These are phyloP conservation scores for Aspergillus felis DNA, from an alignment of 2,329 filamentous ascomycete species.

Conservation along the genomic window DNA sequence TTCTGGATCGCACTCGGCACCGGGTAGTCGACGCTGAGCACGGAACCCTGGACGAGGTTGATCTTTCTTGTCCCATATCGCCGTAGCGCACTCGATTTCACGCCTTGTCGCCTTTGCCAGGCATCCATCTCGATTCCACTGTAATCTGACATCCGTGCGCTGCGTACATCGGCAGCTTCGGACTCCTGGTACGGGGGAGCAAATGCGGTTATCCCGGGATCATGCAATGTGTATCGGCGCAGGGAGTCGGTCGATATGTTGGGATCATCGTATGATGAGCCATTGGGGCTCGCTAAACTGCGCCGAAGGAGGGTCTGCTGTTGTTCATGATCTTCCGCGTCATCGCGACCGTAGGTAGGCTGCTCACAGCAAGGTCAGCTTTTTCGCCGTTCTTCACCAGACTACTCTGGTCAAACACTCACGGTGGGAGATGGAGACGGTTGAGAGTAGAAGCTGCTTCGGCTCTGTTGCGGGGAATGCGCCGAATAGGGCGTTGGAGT, in stretches of 20 bases:
- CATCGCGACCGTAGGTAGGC: constrained; percentile 7
- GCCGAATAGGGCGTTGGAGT: constrained; percentile 1
- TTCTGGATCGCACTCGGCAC: constrained; percentile 97
- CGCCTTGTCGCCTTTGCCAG: constrained; percentile 71
- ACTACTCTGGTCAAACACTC: not conserved
- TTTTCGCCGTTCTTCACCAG: too few species aligned
- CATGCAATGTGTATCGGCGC: constrained; percentile 30
- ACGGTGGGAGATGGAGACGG: constrained; percentile 1
- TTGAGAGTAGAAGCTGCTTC: constrained; percentile 7
- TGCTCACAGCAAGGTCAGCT: not conserved
- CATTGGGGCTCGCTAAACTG: constrained; percentile 41
- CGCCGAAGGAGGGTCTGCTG: constrained; percentile 25
- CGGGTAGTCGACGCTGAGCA: constrained; percentile 93
- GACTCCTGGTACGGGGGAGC: constrained; percentile 52
- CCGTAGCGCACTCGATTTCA: constrained; percentile 57
- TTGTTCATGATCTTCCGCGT: constrained; percentile 9
- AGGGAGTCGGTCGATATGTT: constrained; percentile 36
- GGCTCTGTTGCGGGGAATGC: constrained; percentile 1
- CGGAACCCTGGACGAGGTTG: constrained; percentile 94
- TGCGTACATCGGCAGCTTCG: constrained; percentile 43
- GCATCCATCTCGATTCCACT: constrained; percentile 52
- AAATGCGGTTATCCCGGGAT: constrained; percentile 56
- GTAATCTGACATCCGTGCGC: constrained; percentile 49
- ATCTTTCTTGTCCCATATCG: constrained; percentile 94
- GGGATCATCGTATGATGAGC: constrained; percentile 46